Conservation (phyloP, 2,329 filamentous ascomycete species). For the Neofusicoccum parvum region DNA sequence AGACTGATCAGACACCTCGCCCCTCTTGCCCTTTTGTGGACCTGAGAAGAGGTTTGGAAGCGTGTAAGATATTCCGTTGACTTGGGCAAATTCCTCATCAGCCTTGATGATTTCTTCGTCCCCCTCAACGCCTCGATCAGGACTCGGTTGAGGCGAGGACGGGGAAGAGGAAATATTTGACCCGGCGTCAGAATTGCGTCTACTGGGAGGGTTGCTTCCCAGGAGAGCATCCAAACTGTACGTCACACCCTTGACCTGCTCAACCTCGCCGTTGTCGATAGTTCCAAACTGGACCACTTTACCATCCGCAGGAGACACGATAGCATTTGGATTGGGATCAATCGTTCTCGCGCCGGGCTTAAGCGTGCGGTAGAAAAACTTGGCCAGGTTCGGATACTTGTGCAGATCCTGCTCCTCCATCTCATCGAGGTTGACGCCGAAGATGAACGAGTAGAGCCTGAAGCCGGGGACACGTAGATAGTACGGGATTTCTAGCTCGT, state of each 20-base stretch:
- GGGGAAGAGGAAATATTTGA: constrained; percentile 38
- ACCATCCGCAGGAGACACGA: constrained; percentile 89
- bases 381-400: constrained; percentile 86
- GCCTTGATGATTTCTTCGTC: constrained; percentile 69
- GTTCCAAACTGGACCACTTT: constrained; percentile 88
- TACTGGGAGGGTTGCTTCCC: constrained; percentile 52
- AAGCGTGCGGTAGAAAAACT: constrained; percentile 95
- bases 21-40: constrained; percentile 47
- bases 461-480: constrained; percentile 87
- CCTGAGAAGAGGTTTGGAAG: constrained; percentile 86
- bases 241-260: constrained; percentile 98
- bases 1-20: constrained; percentile 72
- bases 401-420: constrained; percentile 86
- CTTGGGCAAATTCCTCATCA: constrained; percentile 88
- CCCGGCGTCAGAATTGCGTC: constrained; percentile 49
- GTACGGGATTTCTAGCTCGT: constrained; percentile 85
- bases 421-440: constrained; percentile 88
- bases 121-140: constrained; percentile 33
- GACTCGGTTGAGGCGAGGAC: constrained; percentile 39
- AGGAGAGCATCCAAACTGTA: constrained; percentile 93
- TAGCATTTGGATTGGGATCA: constrained; percentile 75
- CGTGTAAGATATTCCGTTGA: constrained; percentile 96
- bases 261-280: constrained; percentile 91
- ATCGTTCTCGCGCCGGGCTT: constrained; percentile 87
- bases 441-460: constrained; percentile 85